Evolutionary conservation across 2,329 filamentous ascomycete species (phyloP).

Genomic region (Phyllosticta paracitricarpa): DNA sequence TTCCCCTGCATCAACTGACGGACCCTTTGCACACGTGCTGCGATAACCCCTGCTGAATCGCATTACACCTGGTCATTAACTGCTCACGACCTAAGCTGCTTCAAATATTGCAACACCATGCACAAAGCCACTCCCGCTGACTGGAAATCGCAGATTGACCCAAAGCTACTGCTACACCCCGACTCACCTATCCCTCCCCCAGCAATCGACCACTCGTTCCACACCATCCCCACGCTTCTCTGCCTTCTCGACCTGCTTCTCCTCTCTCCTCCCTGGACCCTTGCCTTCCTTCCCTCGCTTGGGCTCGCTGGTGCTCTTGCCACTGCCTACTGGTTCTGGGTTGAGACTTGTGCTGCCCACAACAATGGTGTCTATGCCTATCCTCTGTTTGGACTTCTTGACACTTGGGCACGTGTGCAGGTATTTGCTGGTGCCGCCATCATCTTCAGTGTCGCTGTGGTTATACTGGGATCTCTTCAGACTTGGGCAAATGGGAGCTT

Average conservation of each 20-base stretch:
- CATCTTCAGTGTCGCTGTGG: not conserved
- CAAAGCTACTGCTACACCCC: slow-evolving; percentile 5
- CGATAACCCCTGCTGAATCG: slow-evolving; percentile 7
- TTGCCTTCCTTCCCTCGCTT: slow-evolving; percentile 50
- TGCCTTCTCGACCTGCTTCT: slow-evolving; percentile 56
- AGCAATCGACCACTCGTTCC: slow-evolving; percentile 34
- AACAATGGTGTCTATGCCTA: slow-evolving; percentile 70
- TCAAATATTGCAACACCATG: not conserved
- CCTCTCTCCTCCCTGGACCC: slow-evolving; percentile 63
- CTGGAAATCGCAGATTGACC: not conserved
- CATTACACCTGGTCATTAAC: not conserved
- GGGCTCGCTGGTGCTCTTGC: slow-evolving; percentile 49
- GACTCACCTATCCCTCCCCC: slow-evolving; percentile 14
- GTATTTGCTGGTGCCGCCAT: slow-evolving; percentile 46
- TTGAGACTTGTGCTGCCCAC: slow-evolving; percentile 58
- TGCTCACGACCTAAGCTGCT: not conserved
- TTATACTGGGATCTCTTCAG: not conserved
- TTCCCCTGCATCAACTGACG: not conserved
- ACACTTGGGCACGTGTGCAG: slow-evolving; percentile 52
- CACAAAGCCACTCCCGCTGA: slow-evolving; percentile 12
- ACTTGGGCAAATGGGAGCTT: not conserved
- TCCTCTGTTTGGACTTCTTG: slow-evolving; percentile 65
- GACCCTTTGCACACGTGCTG: slow-evolving; percentile 13
- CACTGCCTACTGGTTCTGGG: slow-evolving; percentile 66
- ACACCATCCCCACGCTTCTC: slow-evolving; percentile 55